phyloP scores from a whole-genome alignment of 306 rosid species.

The Echinosophora koreensis region DNA sequence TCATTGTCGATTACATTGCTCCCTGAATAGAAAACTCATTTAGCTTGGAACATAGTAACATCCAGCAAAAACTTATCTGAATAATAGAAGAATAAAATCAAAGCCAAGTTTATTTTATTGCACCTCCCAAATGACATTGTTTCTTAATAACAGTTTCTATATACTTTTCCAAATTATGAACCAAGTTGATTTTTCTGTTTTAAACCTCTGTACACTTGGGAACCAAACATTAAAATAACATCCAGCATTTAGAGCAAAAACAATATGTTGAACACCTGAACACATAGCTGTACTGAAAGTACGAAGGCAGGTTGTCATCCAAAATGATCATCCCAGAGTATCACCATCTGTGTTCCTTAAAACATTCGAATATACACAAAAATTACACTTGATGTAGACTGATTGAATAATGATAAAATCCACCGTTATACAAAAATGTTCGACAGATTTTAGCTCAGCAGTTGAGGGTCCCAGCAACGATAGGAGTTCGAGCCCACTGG shows the following conservation, averaged over 20 bases:
- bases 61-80: conserved; percentile 30
- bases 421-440: too few relatives aligned
- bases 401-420: not conserved
- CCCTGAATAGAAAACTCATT: conserved; percentile 55
- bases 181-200: conserved; percentile 15
- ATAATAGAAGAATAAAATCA: conserved; percentile 34
- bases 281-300: conserved; percentile 5
- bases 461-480: too few relatives aligned
- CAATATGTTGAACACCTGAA: conserved; percentile 1
- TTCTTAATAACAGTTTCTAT: not conserved
- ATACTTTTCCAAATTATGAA: not conserved
- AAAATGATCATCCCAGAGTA: not conserved
- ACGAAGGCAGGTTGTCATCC: conserved; percentile 9
- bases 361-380: not conserved
- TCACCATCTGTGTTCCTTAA: not conserved
- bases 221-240: conserved; percentile 16
- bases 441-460: too few relatives aligned
- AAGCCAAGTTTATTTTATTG: conserved; percentile 7
- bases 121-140: conserved; percentile 9
- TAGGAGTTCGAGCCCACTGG: too few relatives aligned
- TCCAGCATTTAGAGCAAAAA: conserved; percentile 1
- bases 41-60: conserved; percentile 7
- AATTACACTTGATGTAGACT: too few relatives aligned
- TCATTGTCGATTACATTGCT: conserved; percentile 55
- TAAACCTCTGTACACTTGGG: not conserved